Evolutionary conservation across 768 basidiomycete species (phyloP), one percentile per base, ranked within the genome.

Genomic region (Termitomyces heimii): DNA sequence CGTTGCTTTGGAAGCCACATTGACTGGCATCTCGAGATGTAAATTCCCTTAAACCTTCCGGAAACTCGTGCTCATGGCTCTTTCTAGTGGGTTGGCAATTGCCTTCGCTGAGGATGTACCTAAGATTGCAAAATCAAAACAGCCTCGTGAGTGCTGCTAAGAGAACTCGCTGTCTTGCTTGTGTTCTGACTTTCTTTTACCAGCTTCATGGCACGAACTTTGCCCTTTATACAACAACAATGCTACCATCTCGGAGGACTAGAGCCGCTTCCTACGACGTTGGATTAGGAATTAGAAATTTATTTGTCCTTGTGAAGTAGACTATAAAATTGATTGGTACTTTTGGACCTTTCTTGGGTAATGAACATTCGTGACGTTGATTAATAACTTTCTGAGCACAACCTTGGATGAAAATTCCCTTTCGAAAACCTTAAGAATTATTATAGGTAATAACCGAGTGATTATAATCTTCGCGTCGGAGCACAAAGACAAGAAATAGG

Each of bases 91-190:
- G 4, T 62, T 74, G 16, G 71, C 71, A 8, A 63, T 71, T 31
- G 70, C 73, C 6, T 70, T 70, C 20, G 71, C 74, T 2, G 72
- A 71, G 57, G 68, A 74, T 44, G 29, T 34, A 5, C 47, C 20
- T 1, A 59, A 59, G 28, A 28, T 57, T 13, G n/a, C 40, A 2
- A 43, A 48, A 52, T 29, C 34, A 8, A 35, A 22, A 3, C 56
- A 28, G 10, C 59, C 55, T 43, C 42, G 53, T 44, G 22, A 55
- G 54, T n/a, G 28, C n/a, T n/a, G 28, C n/a, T n/a, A 14, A 16
- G 22, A 32, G 14, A 29, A 1, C 13, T 34, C 0, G 31, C 13
- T 14, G 6, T 35, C 13, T 22, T 13, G 3, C 10, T 22, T 34
- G 0, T 4, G 4, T 18, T 1, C 3, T 24, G 1, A 24, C 1